Evolutionary conservation across 257 asterid species (phyloP).

Genomic region (Primulina eburnea): DNA sequence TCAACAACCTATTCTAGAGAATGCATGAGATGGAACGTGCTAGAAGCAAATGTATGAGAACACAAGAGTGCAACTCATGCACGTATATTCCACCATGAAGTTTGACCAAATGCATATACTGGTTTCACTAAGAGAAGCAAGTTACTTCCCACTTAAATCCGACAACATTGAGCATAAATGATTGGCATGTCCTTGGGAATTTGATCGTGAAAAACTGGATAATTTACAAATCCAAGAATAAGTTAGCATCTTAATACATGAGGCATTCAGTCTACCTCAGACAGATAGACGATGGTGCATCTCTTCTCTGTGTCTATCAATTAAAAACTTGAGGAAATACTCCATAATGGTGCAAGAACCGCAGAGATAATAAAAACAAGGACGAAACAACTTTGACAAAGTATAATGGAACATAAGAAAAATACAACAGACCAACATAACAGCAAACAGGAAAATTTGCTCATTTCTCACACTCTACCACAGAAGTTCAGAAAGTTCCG

Average conservation of each 20-base stretch:
- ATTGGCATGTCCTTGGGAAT: slow-evolving; percentile 38
- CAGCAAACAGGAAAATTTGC: neutral
- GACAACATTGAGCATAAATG: slow-evolving; percentile 44
- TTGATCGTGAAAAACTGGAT: neutral
- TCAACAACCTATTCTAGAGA: slow-evolving; percentile 40
- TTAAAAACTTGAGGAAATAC: slow-evolving; percentile 21
- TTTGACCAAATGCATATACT: slow-evolving; percentile 46
- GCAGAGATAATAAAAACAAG: too few relatives aligned
- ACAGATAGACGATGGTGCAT: slow-evolving; percentile 20
- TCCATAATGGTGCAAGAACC: neutral
- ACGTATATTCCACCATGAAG: slow-evolving; percentile 27
- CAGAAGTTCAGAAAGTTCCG: neutral
- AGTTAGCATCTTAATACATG: neutral
- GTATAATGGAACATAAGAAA: neutral
- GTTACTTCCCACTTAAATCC: slow-evolving; percentile 36
- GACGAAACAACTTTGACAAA: neutral
- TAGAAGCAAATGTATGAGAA: slow-evolving; percentile 35
- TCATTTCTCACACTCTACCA: too few relatives aligned
- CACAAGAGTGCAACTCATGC: slow-evolving; percentile 25
- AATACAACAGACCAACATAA: neutral
- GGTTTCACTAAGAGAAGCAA: slow-evolving; percentile 47
- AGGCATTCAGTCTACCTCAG: slow-evolving; percentile 32
- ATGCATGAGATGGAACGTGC: slow-evolving; percentile 47
- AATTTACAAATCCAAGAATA: slow-evolving; percentile 1
- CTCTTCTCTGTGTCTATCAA: slow-evolving; percentile 39